Base-by-base conservation (phyloP, 352 stramenopile genomes). In the Pythium rhizo-oryzae region DNA sequence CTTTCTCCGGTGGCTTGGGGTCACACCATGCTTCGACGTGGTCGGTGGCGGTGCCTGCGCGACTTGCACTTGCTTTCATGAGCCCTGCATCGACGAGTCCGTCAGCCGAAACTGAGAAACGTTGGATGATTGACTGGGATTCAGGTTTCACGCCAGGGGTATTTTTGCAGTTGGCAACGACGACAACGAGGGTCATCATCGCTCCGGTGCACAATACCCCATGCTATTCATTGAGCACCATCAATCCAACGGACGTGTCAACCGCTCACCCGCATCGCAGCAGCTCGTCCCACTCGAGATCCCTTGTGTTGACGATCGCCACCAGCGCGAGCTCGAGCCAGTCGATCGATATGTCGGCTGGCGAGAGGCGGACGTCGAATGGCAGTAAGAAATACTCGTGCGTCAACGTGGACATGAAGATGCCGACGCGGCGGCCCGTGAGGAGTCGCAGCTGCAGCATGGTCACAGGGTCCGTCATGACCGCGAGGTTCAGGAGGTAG, bases 401-500 rank as follows among this genome's bases (percentile, higher is more conserved):
- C 3, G 33, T 53, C 19, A 19, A 1, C 12, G 23, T 59, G 4
- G 33, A 54, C 51, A 54, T 37, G 50, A 47, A 67, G 1, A 60
- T 2, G 1, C 33, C 59, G 11, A 57, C 49, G 11, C 9, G 21
- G 1, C 35, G 23, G 21, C 46, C 47, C 7, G 46, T 19, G 30
- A 65, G 41, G 0, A 58, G 2, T 0, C 59, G 47, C 21, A 65
- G 47, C n/a, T 39, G 30, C 28, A 57, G 23, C 5, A 65, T 21
- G 4, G 59, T 65, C 12, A 65, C 11, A 0, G 59, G 59, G 13
- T 65, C 47, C 39, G 63, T 70, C 54, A 63, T 64, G 15, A 37
- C 30, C 13, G 63, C 55, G n/a, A 70, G 30, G 9, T 64, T 70
- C 44, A 64, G 33, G 18, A 70, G 44, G 11, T 46, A 50, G 15